These are phyloP conservation scores for Penicillium italicum DNA, from an alignment of 2,329 filamentous ascomycete species.

Conservation along the genomic window DNA sequence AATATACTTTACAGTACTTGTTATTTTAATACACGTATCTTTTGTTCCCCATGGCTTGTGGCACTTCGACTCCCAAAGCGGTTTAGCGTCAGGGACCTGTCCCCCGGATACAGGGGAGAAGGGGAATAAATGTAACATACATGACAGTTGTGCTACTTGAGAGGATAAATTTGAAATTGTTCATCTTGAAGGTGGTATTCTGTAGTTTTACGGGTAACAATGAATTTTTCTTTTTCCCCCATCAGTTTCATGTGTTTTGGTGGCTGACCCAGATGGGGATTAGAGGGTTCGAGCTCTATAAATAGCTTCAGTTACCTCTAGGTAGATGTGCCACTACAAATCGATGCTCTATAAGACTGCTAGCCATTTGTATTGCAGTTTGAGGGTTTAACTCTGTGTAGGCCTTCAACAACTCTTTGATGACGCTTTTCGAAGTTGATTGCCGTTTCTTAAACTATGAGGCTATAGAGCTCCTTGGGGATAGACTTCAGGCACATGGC, in stretches of 20 bases:
- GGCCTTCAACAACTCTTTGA: no score
- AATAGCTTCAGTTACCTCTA: background rate
- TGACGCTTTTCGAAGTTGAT: no score
- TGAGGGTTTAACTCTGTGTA: no score
- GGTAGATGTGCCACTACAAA: background rate
- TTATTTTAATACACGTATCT: background rate
- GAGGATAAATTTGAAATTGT: background rate
- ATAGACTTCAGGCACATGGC: background rate
- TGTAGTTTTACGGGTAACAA: no score
- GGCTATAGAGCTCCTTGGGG: background rate
- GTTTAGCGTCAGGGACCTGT: constrained; percentile 13
- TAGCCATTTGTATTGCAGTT: no score
- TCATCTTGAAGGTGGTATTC: background rate
- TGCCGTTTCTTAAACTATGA: no score
- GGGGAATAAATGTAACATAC: background rate
- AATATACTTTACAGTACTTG: background rate
- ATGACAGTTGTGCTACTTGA: background rate
- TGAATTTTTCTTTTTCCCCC: background rate
- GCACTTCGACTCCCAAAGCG: constrained; percentile 4
- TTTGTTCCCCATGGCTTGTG: constrained; percentile 1
- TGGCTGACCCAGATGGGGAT: background rate
- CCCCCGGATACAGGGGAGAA: constrained; percentile 1
- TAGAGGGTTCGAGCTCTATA: constrained; percentile 1
- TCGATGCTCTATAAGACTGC: no score
- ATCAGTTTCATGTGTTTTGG: constrained; percentile 2